These are phyloP conservation scores for Didymellaceae sp. DNA, from an alignment of 2,329 filamentous ascomycete species.

Conservation along the genomic window DNA sequence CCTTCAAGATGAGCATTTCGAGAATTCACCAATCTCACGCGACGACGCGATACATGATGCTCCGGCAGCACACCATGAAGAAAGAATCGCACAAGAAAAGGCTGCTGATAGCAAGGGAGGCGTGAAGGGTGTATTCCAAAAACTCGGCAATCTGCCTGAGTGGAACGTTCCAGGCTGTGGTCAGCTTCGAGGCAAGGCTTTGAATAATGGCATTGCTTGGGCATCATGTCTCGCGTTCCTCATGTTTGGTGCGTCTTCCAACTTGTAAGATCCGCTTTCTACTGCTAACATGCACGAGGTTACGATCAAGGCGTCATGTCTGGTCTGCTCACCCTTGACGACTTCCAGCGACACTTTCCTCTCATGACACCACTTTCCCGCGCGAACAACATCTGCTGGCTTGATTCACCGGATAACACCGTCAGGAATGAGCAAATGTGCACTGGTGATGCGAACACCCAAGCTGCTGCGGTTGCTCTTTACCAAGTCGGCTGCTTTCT, in stretches of 20 bases:
- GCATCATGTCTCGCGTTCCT: constrained; percentile 35
- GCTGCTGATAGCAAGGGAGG: constrained; percentile 1
- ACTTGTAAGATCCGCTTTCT: neutral
- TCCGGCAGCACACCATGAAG: neutral
- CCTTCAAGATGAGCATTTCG: constrained; percentile 2
- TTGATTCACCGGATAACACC: constrained; percentile 18
- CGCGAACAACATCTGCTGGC: constrained; percentile 24
- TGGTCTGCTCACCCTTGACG: constrained; percentile 68
- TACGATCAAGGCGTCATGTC: constrained; percentile 73
- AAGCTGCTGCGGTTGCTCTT: no score
- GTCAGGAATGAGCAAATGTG: constrained; percentile 17
- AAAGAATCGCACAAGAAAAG: constrained; percentile 7
- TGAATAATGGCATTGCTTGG: constrained; percentile 27
- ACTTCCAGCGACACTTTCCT: constrained; percentile 56
- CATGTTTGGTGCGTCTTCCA: constrained; percentile 47
- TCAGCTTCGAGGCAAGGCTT: constrained; percentile 18
- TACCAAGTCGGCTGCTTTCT: constrained; percentile 50
- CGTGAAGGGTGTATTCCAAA: constrained; percentile 10
- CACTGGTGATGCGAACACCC: no score
- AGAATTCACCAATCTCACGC: neutral
- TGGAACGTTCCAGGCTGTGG: constrained; percentile 23
- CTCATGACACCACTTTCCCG: constrained; percentile 24
- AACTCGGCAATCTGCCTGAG: constrained; percentile 24
- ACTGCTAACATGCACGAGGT: constrained; percentile 22
- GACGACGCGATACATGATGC: constrained; percentile 2